phyloP scores from a whole-genome alignment of 345 rosid species.

The Arabidopsis thaliana region TAIR10.1 NC_003070.9:385001-385500 shows the following conservation, averaged over 20 bases:
- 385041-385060: conserved; percentile 10
- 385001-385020: not conserved
- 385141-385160: conserved; percentile 9
- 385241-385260: conserved; percentile 96
- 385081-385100: conserved; percentile 1
- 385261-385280: conserved; percentile 88
- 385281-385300: conserved; percentile 94
- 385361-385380: conserved; percentile 10
- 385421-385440: conserved; percentile 69
- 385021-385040: conserved; percentile 8
- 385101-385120: not conserved
- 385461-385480: conserved; percentile 92
- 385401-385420: conserved; percentile 74
- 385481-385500: conserved; percentile 97
- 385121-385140: not conserved
- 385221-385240: conserved; percentile 79
- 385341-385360: not conserved
- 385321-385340: conserved; percentile 62
- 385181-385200: conserved; percentile 94
- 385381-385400: conserved; percentile 67
- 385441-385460: conserved; percentile 92
- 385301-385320: conserved; percentile 86
- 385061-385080: not conserved
- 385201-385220: conserved; percentile 97
- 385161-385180: conserved; percentile 89